Evolutionary conservation across 1,284 basidiomycete genomes (phyloP), one percentile per base, ranked within the genome.

Genomic region (Papiliotrema nemorosa): DNA sequence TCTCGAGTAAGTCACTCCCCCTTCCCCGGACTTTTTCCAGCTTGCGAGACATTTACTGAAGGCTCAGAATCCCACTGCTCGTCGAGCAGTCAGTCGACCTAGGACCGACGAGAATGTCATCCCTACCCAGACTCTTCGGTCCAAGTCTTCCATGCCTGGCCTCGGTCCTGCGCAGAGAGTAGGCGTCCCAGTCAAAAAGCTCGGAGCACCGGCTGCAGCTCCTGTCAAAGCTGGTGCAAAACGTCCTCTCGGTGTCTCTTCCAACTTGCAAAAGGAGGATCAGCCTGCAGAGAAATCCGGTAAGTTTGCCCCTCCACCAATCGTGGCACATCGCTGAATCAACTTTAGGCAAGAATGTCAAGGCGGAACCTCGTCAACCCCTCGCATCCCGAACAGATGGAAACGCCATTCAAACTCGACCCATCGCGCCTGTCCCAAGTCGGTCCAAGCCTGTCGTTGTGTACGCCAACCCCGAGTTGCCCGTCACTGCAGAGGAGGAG

Each of bases 31-130:
- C n/a, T n/a, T n/a, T n/a, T n/a, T n/a, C n/a, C n/a, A n/a, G n/a
- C n/a, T n/a, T n/a, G n/a, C n/a, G n/a, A n/a, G n/a, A n/a, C n/a
- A n/a, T n/a, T n/a, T n/a, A n/a, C n/a, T n/a, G n/a, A n/a, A n/a
- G n/a, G n/a, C n/a, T n/a, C n/a, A n/a, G n/a, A n/a, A n/a, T n/a
- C 47, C 29, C 41, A 59, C 59, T 50, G 35, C 58, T 37, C 63
- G 68, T 20, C 60, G 64, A 43, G 58, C 60, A 16, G 59, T 60
- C 6, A 64, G 54, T 39, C 58, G 67, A 33, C 33, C 60, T 22
- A 55, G 60, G 16, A 72, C 61, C 50, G 72, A 74, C 53, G 72
- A 74, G 56, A 74, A 74, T 50, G 67, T 67, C 29, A 53, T 63
- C 36, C 69, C 71, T 9, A 48, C 60, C 29, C 60, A 62, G 41